Evolutionary conservation across 169 alveolate genomes (phyloP).

Genomic region (Eimeria maxima): DNA sequence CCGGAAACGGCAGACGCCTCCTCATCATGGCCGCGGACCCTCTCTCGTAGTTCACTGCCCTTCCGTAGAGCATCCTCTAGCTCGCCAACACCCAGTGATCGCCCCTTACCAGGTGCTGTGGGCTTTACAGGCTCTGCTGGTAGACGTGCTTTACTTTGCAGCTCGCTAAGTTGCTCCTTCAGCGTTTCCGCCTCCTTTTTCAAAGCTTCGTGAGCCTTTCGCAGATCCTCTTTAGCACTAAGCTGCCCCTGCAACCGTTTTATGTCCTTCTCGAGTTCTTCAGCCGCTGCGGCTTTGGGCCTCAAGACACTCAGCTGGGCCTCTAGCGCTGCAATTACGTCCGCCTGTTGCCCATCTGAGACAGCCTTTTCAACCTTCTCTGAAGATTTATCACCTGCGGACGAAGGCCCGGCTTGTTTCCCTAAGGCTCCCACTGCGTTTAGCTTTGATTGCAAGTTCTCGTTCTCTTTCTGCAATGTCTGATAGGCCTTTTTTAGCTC

Average conservation of each 20-base stretch:
- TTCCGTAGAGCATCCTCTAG: not conserved
- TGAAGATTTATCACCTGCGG: not conserved
- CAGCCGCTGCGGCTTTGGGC: conserved; percentile 50
- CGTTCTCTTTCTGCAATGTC: conserved; percentile 30
- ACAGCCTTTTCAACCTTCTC: not conserved
- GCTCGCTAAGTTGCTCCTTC: conserved; percentile 36
- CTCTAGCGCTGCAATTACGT: conserved; percentile 32
- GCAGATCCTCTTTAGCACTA: conserved; percentile 20
- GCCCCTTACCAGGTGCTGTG: not conserved
- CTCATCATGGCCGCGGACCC: not conserved
- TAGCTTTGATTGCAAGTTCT: conserved; percentile 28
- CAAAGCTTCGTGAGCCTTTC: conserved; percentile 44
- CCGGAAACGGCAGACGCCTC: not conserved
- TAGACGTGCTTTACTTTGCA: not conserved
- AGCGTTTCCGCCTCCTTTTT: conserved; percentile 20
- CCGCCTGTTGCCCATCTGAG: conserved; percentile 1
- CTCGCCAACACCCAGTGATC: not conserved
- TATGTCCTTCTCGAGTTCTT: conserved; percentile 38
- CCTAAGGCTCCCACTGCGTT: not conserved
- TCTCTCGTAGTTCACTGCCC: conserved; percentile 19
- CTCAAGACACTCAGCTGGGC: conserved; percentile 42
- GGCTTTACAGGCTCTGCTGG: not conserved
- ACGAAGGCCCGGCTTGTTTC: not conserved
- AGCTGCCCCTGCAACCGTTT: conserved; percentile 34
- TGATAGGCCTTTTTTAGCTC: not conserved